Conservation (phyloP, 306 rosid species). For the barrel medic (Medicago truncatula) region DNA sequence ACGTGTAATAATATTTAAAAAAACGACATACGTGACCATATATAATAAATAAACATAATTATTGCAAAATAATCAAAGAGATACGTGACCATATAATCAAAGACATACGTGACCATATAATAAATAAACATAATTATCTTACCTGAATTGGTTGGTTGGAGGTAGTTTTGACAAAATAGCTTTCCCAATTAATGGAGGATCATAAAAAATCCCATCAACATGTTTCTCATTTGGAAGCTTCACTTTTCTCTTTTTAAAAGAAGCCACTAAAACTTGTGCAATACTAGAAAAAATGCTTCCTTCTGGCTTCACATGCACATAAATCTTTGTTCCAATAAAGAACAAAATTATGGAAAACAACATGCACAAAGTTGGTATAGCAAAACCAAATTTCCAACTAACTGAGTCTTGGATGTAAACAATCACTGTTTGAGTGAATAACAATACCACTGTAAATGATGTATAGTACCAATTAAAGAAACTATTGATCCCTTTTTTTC, state of each 20-base stretch:
- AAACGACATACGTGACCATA: background rate
- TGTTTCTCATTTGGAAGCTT: slow-evolving; percentile 44
- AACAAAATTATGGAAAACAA: slow-evolving; percentile 58
- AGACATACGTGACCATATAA: background rate
- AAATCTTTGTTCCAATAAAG: slow-evolving; percentile 62
- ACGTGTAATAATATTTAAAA: too few relatives aligned
- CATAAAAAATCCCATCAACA: slow-evolving; percentile 46
- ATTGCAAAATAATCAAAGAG: background rate
- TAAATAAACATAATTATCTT: background rate
- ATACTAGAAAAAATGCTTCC: slow-evolving; percentile 71
- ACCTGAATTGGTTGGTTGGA: slow-evolving; percentile 69
- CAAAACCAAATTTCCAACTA: slow-evolving; percentile 89
- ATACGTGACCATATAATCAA: background rate
- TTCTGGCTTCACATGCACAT: slow-evolving; percentile 60
- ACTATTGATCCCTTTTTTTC: slow-evolving; percentile 65
- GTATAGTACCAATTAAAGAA: slow-evolving; percentile 81
- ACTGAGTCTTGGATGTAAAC: slow-evolving; percentile 75
- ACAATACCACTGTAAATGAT: slow-evolving; percentile 43
- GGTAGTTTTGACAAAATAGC: slow-evolving; percentile 58
- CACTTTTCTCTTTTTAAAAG: slow-evolving; percentile 62
- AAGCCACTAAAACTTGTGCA: slow-evolving; percentile 66
- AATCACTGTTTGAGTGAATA: slow-evolving; percentile 57
- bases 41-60: too few relatives aligned
- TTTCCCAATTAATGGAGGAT: slow-evolving; percentile 60
- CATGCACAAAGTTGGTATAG: slow-evolving; percentile 67